A percentile compares a stretch with the other conserved stretches of the same genome.
phyloP scores from a whole-genome alignment of 441 rosid genomes.

The Gossypium trilobum region DNA sequence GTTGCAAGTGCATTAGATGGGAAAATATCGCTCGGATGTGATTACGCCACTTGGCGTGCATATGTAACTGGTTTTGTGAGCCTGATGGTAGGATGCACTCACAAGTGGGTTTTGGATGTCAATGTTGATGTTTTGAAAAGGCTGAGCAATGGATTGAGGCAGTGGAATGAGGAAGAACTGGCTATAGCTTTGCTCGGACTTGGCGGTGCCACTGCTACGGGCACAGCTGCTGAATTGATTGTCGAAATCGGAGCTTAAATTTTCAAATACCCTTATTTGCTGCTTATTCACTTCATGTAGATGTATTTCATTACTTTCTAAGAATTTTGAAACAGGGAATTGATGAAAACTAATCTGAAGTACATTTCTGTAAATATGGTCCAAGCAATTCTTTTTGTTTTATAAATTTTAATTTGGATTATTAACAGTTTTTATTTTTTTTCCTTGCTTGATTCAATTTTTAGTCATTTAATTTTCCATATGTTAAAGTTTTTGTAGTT shows the following conservation, averaged over 20 bases:
- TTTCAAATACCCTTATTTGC: background rate
- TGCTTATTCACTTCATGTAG: background rate
- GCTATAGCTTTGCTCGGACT: slow-evolving; percentile 64
- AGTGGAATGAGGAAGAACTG: slow-evolving; percentile 72
- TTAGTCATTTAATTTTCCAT: background rate
- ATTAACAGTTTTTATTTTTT: background rate
- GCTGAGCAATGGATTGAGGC: slow-evolving; percentile 71
- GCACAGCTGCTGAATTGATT: slow-evolving; percentile 69
- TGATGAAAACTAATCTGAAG: background rate
- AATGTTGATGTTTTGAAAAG: slow-evolving; percentile 64
- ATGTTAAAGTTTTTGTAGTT: background rate
- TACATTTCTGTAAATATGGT: background rate
- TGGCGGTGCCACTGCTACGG: slow-evolving; percentile 58
- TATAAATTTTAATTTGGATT: background rate
- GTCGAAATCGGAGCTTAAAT: slow-evolving; percentile 29
- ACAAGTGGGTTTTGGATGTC: slow-evolving; percentile 75
- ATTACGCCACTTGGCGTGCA: slow-evolving; percentile 72
- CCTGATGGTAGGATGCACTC: slow-evolving; percentile 65
- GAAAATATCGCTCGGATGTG: slow-evolving; percentile 77
- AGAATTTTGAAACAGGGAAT: background rate
- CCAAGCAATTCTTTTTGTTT: background rate
- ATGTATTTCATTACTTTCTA: background rate
- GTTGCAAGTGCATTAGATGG: slow-evolving; percentile 79
- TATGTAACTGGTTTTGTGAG: slow-evolving; percentile 67
- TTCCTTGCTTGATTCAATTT: background rate